Conservation (phyloP, 176 grass and related monocot genomes). For the Phoenix roebelenii region DNA sequence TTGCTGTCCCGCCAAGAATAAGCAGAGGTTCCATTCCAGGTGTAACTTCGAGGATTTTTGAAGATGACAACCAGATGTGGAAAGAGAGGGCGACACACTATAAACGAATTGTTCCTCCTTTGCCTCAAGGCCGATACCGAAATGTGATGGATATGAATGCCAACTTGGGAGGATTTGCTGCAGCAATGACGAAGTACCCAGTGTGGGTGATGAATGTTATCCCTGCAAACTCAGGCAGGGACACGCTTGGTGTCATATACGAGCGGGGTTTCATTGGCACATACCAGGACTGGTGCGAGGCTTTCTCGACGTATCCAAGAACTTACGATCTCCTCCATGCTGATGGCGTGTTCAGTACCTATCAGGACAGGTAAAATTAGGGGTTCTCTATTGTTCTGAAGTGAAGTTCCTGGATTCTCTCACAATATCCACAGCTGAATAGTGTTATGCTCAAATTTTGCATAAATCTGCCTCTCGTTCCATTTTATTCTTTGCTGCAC, state of each 20-base stretch:
- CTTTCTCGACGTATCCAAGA: constrained; percentile 92
- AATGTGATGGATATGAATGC: constrained; percentile 99
- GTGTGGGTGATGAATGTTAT: constrained; percentile 94
- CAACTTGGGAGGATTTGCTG: constrained; percentile 75
- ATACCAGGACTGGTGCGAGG: constrained; percentile 97
- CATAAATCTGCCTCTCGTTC: no score
- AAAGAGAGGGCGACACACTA: constrained; percentile 57
- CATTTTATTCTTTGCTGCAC: no score
- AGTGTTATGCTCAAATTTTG: no score
- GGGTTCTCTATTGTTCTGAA: no score
- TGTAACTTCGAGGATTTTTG: constrained; percentile 54
- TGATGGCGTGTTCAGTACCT: constrained; percentile 80
- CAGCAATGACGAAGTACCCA: constrained; percentile 52
- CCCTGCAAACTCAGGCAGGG: constrained; percentile 43
- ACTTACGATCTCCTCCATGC: constrained; percentile 92
- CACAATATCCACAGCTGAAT: no score
- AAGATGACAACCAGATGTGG: constrained; percentile 84
- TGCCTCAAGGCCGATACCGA: constrained; percentile 57
- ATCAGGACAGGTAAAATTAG: constrained; percentile 67
- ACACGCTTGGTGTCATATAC: constrained; percentile 76
- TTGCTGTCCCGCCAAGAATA: constrained; percentile 68
- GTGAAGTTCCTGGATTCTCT: no score
- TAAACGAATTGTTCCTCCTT: constrained; percentile 39
- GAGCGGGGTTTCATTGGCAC: constrained; percentile 89
- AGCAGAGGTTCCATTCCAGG: constrained; percentile 66